Percentiles rank a stretch among this genome's conserved stretches.
phyloP scores from a whole-genome alignment of 768 basidiomycete species.

The Coprinellus aureogranulatus region DNA sequence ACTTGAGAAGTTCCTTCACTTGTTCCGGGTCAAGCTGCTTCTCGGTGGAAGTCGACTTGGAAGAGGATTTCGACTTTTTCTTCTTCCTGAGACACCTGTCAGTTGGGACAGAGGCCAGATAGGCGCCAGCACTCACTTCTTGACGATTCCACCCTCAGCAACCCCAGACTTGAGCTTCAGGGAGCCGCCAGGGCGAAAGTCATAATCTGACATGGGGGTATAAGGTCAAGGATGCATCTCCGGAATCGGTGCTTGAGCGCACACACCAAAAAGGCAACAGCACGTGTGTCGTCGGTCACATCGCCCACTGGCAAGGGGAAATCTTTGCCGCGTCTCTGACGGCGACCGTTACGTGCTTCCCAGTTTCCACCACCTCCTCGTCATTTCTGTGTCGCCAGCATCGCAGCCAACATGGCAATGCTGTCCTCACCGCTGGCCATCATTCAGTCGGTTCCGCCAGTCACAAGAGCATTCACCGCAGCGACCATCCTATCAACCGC shows the following conservation, averaged over 20 bases:
- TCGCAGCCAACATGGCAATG: slow-evolving; percentile 57
- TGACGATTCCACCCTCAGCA: slow-evolving; percentile 73
- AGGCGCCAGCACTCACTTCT: slow-evolving; percentile 59
- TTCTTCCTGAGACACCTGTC: slow-evolving; percentile 51
- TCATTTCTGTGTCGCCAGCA: slow-evolving; percentile 12
- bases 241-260: not conserved
- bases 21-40: slow-evolving; percentile 45
- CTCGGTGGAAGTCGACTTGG: slow-evolving; percentile 48
- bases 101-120: slow-evolving; percentile 2
- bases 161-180: slow-evolving; percentile 88
- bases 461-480: slow-evolving; percentile 70
- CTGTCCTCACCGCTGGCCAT: slow-evolving; percentile 70
- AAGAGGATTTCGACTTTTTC: slow-evolving; percentile 64
- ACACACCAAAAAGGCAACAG: slow-evolving; percentile 9
- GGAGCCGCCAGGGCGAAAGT: slow-evolving; percentile 80
- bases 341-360: not conserved
- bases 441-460: slow-evolving; percentile 71
- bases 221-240: slow-evolving; percentile 14
- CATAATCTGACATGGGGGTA: slow-evolving; percentile 74
- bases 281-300: slow-evolving; percentile 19
- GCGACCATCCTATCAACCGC: slow-evolving; percentile 58
- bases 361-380: not conserved
- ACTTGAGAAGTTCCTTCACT: slow-evolving; percentile 49
- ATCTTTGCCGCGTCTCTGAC: not conserved
- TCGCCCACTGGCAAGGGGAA: not conserved